These are phyloP conservation scores for Parathielavia hyrcaniae DNA, from an alignment of 495 filamentous ascomycete species.

Conservation along the genomic window DNA sequence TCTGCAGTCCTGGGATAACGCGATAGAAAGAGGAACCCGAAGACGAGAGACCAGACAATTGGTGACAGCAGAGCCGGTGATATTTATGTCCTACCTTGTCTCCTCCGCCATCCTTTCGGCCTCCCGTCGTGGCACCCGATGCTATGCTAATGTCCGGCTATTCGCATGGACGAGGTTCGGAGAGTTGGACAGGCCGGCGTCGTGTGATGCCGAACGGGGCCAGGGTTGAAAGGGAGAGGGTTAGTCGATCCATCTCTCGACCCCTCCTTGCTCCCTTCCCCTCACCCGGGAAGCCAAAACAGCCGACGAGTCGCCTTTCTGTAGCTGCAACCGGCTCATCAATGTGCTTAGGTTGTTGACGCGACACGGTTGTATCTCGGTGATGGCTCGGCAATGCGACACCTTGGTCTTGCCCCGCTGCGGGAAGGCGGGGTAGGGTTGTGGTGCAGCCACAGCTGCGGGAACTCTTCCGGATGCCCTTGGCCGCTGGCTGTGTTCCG, in stretches of 20 bases:
- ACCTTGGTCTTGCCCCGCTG: neutral
- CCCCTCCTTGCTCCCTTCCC: constrained; percentile 6
- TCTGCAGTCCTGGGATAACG: neutral
- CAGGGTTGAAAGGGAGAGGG: neutral
- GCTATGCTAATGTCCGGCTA: neutral
- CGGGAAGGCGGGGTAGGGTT: constrained; percentile 6
- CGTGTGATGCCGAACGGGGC: constrained; percentile 5
- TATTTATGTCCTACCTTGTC: constrained; percentile 10
- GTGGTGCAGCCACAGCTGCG: neutral
- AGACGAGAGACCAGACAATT: neutral
- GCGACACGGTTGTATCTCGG: constrained; percentile 17
- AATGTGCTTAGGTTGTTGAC: neutral
- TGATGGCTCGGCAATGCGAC: constrained; percentile 26
- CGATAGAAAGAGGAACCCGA: neutral
- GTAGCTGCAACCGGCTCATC: constrained; percentile 1
- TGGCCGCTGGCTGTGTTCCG: no score
- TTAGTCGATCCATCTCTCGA: no score
- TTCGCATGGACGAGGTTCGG: constrained; percentile 1
- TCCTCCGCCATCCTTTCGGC: neutral
- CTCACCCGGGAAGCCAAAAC: constrained; percentile 9
- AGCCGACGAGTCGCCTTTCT: neutral
- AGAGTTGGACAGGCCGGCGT: neutral
- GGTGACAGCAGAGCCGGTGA: neutral
- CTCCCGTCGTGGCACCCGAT: neutral
- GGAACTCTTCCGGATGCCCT: neutral